Evolutionary conservation across 768 basidiomycete species (phyloP), one percentile per base, ranked within the genome.

Genomic region (Symmetrospora coprosmae): DNA sequence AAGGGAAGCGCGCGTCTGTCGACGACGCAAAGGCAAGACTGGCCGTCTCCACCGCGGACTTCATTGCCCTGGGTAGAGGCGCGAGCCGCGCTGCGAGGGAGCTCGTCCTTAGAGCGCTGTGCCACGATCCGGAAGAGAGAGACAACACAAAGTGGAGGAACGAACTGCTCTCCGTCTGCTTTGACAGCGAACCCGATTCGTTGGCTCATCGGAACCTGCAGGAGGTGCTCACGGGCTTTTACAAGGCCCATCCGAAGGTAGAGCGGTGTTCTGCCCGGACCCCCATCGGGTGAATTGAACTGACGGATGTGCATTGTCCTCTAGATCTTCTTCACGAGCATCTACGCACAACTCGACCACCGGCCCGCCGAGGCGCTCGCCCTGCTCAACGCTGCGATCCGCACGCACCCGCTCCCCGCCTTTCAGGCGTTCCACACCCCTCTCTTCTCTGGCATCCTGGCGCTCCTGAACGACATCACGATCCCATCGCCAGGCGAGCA

Each of bases 171-270:
- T 2, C 25, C 9, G 31, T 30, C 9, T 58, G 33, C 27, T 7
- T 47, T 21, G 35, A 43, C 28, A 43, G 39, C 13, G 27, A 27
- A 17, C 25, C 28, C 17, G 55, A 31, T 4, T 34, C 55, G 7
- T 58, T 58, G 30, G 39, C 55, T 3, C 55, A 46, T 8, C 28
- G 31, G 30, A 58, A 58, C 37, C 55, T 58, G 14, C 55, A 58
- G 31, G n/a, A 40, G 7, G 33, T 58, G 13, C 55, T 58, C 27
- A 46, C 30, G 28, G 40, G 28, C 3, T 58, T 27, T 31, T 39
- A 43, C 31, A 31, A 38, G 21, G 30, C 31, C 19, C 55, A 58
- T 17, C 55, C 55, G 2, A 45, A 58, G 33, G 41, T 58, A 11
- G 49, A 50, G 30, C 14, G 7, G 13, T 25, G 28, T 30, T 13